phyloP scores from a whole-genome alignment of 306 rosid genomes.

The Boehmeria nivea region DNA sequence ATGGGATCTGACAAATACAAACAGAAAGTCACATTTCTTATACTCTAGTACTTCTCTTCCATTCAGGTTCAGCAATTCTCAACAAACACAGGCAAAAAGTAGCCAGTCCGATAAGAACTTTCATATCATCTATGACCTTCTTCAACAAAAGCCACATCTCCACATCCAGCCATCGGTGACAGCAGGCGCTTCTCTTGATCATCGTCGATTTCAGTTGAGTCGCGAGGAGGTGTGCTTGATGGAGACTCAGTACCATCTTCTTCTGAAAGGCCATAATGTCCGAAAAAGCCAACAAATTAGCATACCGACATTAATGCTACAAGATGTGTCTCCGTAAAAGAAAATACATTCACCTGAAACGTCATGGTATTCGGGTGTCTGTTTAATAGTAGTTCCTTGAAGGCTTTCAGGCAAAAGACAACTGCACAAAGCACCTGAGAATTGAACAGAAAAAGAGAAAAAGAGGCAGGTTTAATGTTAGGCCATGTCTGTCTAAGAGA shows the following conservation, averaged over 20 bases:
- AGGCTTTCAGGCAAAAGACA: conserved; percentile 96
- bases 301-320: conserved; percentile 19
- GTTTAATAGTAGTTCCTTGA: conserved; percentile 73
- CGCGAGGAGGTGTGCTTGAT: conserved; percentile 42
- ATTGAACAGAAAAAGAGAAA: conserved; percentile 23
- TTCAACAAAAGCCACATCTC: conserved; percentile 49
- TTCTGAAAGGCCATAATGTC: conserved; percentile 18
- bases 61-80: too few species aligned
- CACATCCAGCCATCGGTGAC: conserved; percentile 33
- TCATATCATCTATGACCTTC: conserved; percentile 39
- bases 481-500: background rate
- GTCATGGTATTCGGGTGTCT: conserved; percentile 68
- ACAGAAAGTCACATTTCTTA: background rate
- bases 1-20: background rate
- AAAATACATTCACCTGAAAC: conserved; percentile 45
- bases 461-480: conserved; percentile 2
- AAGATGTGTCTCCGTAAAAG: background rate
- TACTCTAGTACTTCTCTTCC: too few species aligned
- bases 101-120: too few species aligned
- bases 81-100: too few species aligned
- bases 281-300: conserved; percentile 5
- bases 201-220: conserved; percentile 44
- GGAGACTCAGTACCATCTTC: conserved; percentile 55
- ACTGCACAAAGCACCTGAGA: conserved; percentile 82
- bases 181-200: conserved; percentile 65